phyloP scores from a whole-genome alignment of 306 rosid species.

The Cucumis hystrix region DNA sequence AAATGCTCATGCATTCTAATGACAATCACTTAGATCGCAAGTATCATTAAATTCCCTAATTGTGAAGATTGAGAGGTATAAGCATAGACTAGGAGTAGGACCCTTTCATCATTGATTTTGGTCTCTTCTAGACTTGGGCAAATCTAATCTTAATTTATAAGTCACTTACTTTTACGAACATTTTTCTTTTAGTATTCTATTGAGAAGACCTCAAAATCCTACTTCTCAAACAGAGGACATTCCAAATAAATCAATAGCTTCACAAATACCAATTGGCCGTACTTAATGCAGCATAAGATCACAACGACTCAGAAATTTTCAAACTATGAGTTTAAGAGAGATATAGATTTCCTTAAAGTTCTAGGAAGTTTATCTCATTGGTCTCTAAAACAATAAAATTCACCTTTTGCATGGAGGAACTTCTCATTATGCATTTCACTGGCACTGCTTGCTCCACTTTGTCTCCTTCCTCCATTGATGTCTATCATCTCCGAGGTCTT shows the following conservation, averaged over 20 bases:
- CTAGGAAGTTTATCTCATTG: neutral
- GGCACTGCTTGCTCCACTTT: slow-evolving; percentile 24
- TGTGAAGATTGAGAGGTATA: neutral
- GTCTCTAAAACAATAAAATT: neutral
- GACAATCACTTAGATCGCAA: neutral
- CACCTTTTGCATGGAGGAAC: slow-evolving; percentile 17
- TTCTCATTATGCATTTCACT: slow-evolving; percentile 15
- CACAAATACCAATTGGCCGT: neutral
- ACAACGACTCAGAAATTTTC: neutral
- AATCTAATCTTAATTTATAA: neutral
- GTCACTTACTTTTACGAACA: neutral
- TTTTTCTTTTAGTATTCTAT: neutral
- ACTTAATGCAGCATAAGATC: neutral
- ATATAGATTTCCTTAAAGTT: neutral
- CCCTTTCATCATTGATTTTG: neutral
- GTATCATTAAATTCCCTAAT: neutral
- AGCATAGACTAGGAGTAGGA: neutral
- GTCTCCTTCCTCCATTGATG: slow-evolving; percentile 19
- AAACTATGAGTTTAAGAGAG: neutral
- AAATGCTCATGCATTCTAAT: neutral
- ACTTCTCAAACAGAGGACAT: neutral
- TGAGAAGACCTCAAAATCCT: slow-evolving; percentile 1
- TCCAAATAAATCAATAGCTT: neutral
- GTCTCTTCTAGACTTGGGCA: neutral
- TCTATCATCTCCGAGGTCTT: slow-evolving; percentile 19